A percentile compares a stretch with the other conserved stretches of the same genome.
Evolutionary conservation across 2,329 filamentous ascomycete genomes (phyloP).

Genomic region (Aspergillus sclerotialis): DNA sequence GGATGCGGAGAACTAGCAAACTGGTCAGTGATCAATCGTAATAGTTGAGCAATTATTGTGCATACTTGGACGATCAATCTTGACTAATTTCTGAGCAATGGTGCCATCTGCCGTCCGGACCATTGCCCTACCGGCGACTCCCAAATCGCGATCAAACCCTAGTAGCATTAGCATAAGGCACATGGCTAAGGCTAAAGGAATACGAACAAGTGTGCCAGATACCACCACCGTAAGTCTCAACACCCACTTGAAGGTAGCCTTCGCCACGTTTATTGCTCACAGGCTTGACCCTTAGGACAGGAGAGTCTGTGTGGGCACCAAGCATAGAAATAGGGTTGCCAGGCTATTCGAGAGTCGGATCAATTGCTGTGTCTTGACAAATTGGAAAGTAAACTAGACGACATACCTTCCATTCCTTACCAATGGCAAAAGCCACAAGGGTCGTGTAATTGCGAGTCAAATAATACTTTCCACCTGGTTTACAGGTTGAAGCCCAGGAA

Average conservation of each 20-base stretch:
- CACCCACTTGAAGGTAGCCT: constrained; percentile 88
- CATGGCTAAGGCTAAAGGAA: neutral
- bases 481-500: constrained; percentile 71
- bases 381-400: neutral
- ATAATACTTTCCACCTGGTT: constrained; percentile 91
- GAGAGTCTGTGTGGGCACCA: constrained; percentile 93
- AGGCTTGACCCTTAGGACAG: constrained; percentile 85
- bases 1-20: constrained; percentile 66
- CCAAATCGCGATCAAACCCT: constrained; percentile 91
- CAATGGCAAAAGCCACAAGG: constrained; percentile 86
- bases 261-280: constrained; percentile 81
- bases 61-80: constrained; percentile 72
- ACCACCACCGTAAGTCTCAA: constrained; percentile 93
- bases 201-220: constrained; percentile 80
- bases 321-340: constrained; percentile 89
- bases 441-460: constrained; percentile 90
- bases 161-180: constrained; percentile 7
- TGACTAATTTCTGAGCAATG: constrained; percentile 78
- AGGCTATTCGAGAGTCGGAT: too few relatives aligned
- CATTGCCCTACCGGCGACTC: constrained; percentile 81
- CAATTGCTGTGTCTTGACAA: neutral
- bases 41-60: neutral
- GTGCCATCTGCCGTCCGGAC: constrained; percentile 66
- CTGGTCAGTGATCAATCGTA: constrained; percentile 3
- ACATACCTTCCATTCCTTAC: constrained; percentile 68